Evolutionary conservation across 2,329 filamentous ascomycete genomes (phyloP), one percentile per base, ranked within the genome.

Genomic region (Aureobasidium sp.): DNA sequence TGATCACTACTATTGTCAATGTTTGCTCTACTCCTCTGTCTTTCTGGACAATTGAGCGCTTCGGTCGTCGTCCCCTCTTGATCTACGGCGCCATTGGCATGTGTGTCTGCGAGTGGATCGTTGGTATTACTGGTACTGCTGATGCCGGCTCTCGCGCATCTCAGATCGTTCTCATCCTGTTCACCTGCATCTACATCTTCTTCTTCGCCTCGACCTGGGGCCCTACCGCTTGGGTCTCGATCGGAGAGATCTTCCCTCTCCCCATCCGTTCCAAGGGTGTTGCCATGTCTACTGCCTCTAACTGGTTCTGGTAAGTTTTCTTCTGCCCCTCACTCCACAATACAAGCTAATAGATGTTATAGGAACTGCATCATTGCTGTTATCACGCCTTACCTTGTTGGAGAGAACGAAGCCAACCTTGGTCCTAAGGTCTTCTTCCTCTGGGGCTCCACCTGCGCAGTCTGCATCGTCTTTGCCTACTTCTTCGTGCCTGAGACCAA

Each of bases 131-230:
- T 54, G 82, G 80, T 37, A 73, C 69, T 0, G 21, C 21, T 21
- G 66, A 66, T 16, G 68, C 64, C 2, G 53, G 57, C 44, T 74
- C 86, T 73, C 75, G 80, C 59, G 66, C 77, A 3, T 86, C 86
- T 15, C 71, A 71, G 59, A 72, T 72, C 60, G 66, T 67, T 61
- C 70, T 92, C 79, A 91, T 96, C 66, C 84, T 89, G 64, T 94
- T 95, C 77, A 93, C 94, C 71, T 90, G 88, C 78, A 85, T 96
- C 76, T 94, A 92, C 82, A 91, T 96, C 80, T 91, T 90, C 82
- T 93, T 87, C 81, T 96, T 96, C 73, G 91, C 91, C 54, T 86
- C 84, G 61, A 95, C 90, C 65, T 95, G 90, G 90, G 42, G 91
- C 58, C 58, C 58, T 9, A 42, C 34, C 13, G 58, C 53, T 36